phyloP scores from a whole-genome alignment of 2,329 filamentous ascomycete species.

The Ophioceras dolichostomum region DNA sequence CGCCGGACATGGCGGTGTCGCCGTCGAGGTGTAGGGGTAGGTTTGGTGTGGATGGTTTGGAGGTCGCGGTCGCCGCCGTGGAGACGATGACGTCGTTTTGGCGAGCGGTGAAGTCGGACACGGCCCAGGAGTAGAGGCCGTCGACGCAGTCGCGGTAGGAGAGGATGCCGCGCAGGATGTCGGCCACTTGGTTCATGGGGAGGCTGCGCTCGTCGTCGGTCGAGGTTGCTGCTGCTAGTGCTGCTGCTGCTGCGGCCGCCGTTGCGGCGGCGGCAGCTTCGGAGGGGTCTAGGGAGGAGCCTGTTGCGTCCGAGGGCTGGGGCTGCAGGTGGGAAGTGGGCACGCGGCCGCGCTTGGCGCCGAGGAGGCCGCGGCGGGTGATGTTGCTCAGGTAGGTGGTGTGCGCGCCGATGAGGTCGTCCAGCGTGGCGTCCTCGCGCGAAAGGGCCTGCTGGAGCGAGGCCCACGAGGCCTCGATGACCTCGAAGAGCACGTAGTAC shows the following conservation, averaged over 20 bases:
- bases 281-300: slow-evolving; percentile 17
- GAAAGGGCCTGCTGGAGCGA: slow-evolving; percentile 73
- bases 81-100: slow-evolving; percentile 54
- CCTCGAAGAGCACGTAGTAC: slow-evolving; percentile 97
- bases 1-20: slow-evolving; percentile 6
- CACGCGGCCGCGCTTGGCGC: slow-evolving; percentile 43
- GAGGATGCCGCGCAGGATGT: slow-evolving; percentile 89
- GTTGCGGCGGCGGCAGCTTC: slow-evolving; percentile 19
- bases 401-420: slow-evolving; percentile 89
- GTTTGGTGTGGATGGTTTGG: slow-evolving; percentile 37
- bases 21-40: slow-evolving; percentile 9
- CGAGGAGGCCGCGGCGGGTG: slow-evolving; percentile 88
- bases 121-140: slow-evolving; percentile 85
- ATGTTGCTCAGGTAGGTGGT: slow-evolving; percentile 85
- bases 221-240: slow-evolving; percentile 28
- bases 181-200: slow-evolving; percentile 84
- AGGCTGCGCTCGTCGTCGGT: slow-evolving; percentile 54
- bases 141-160: slow-evolving; percentile 88
- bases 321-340: slow-evolving; percentile 25
- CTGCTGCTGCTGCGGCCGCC: slow-evolving; percentile 26
- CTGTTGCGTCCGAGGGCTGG: slow-evolving; percentile 11
- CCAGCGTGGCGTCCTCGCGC: slow-evolving; percentile 74
- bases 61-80: not conserved
- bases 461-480: slow-evolving; percentile 94
- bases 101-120: slow-evolving; percentile 85